phyloP scores from a whole-genome alignment of 2,329 filamentous ascomycete genomes.

The Fusarium graminum region DNA sequence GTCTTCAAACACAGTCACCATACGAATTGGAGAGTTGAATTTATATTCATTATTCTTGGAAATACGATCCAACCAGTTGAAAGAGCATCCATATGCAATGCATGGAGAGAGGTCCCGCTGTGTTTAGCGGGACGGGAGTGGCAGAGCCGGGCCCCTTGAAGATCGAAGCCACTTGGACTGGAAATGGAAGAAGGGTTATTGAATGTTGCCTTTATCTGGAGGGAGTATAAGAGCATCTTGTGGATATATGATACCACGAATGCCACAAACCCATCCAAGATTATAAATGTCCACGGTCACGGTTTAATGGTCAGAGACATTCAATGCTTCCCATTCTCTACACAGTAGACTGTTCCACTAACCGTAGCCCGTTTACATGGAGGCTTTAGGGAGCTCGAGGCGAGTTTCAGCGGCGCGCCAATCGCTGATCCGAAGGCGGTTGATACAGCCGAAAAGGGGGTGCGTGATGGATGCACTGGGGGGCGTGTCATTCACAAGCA shows the following conservation, averaged over 20 bases:
- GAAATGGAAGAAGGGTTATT: background rate
- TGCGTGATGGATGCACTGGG: background rate
- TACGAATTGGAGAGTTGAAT: background rate
- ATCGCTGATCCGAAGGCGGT: slow-evolving; percentile 34
- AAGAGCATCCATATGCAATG: background rate
- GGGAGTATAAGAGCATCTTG: background rate
- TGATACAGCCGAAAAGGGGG: slow-evolving; percentile 33
- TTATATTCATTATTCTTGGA: slow-evolving; percentile 3
- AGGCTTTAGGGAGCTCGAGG: slow-evolving; percentile 25
- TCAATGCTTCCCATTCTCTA: slow-evolving; percentile 1
- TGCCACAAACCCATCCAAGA: background rate
- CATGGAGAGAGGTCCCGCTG: slow-evolving; percentile 8
- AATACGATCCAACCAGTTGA: slow-evolving; percentile 1
- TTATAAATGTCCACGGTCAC: background rate
- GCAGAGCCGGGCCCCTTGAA: slow-evolving; percentile 35
- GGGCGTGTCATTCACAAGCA: slow-evolving; percentile 20
- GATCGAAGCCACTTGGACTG: slow-evolving; percentile 21
- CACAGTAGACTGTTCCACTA: slow-evolving; percentile 10
- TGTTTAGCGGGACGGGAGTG: slow-evolving; percentile 38
- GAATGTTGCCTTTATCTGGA: background rate
- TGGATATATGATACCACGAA: background rate
- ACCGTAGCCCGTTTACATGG: slow-evolving; percentile 11
- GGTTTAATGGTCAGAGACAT: slow-evolving; percentile 10
- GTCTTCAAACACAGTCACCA: background rate
- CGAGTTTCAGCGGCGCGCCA: slow-evolving; percentile 37